Evolutionary conservation across 2,329 filamentous ascomycete genomes (phyloP), one percentile per base, ranked within the genome.

Genomic region (Aspergillus hortae): DNA sequence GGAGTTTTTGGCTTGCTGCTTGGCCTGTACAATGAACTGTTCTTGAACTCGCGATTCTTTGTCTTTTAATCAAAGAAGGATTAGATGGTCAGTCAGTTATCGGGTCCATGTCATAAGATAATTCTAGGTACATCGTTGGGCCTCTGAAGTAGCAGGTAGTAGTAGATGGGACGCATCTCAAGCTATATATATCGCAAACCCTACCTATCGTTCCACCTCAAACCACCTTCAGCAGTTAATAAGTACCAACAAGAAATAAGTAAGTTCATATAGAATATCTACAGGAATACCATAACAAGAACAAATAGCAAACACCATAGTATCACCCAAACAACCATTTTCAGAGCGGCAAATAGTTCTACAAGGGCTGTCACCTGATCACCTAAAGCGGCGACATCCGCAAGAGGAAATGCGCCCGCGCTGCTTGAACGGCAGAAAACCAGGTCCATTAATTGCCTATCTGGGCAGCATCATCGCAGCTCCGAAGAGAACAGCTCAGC

Each of bases 401-500:
- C 35, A 38, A 6, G 14, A 15, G 35, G 35, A 38, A 38, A 38
- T 38, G 14, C 35, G 7, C 14, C 35, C 14, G 35, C n/a, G 35
- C 35, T 17, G 35, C 35, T n/a, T 17, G 11, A 17, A 17, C 11
- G 35, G 14, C 12, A 38, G 11, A 38, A n/a, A 38, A n/a, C 7
- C 35, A 38, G 35, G 6, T 9, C 35, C 35, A 38, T n/a, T 15
- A 38, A n/a, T 38, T 38, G 35, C 35, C 35, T 38, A 38, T 38
- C 35, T 17, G 35, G 35, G 35, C 11, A 38, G 35, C 35, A 38
- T 38, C 21, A 41, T 48, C 35, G 44, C 46, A 49, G 40, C 48
- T 48, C 23, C 43, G 45, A 46, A 53, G 43, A 49, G 53, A 56
- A 58, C 59, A 60, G 56, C 59, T 53, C 53, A 58, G 45, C 51